phyloP scores from a whole-genome alignment of 164 flowering plant genomes.

The Chimonanthus praecox region DNA sequence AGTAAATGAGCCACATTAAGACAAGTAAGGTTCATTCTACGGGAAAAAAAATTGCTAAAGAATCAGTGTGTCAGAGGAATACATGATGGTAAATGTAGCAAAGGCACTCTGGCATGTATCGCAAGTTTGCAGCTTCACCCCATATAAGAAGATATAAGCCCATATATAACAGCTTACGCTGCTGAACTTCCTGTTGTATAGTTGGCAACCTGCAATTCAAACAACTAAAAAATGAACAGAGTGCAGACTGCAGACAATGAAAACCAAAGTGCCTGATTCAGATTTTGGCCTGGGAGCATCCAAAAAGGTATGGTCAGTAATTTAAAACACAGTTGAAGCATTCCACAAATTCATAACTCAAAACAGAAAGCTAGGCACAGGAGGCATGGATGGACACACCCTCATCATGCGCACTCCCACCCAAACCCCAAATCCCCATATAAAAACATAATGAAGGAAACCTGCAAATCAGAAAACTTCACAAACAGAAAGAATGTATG shows the following conservation, averaged over 20 bases:
- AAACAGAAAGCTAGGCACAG: too few species aligned
- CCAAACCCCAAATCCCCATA: too few species aligned
- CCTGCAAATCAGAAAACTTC: too few species aligned
- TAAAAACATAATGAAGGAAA: too few species aligned
- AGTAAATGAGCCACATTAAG: neutral
- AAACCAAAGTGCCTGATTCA: too few species aligned
- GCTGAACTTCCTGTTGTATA: constrained; percentile 97
- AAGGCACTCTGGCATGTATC: constrained; percentile 99
- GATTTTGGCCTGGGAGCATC: neutral
- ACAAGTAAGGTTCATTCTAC: neutral
- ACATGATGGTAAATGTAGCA: constrained; percentile 99
- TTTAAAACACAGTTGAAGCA: too few species aligned
- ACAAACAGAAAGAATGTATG: too few species aligned
- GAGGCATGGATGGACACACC: too few species aligned
- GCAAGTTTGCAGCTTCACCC: constrained; percentile 98
- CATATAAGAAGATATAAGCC: constrained; percentile 92
- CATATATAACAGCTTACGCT: constrained; percentile 87
- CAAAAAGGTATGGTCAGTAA: neutral
- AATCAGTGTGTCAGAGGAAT: constrained; percentile 16
- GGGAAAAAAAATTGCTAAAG: neutral
- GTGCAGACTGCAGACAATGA: neutral
- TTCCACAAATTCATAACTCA: too few species aligned
- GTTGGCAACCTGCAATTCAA: constrained; percentile 75
- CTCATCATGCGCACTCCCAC: too few species aligned
- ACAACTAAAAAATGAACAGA: neutral